Base-by-base conservation (phyloP, 2,329 filamentous ascomycete species). In the Diaporthe batatas region DNA sequence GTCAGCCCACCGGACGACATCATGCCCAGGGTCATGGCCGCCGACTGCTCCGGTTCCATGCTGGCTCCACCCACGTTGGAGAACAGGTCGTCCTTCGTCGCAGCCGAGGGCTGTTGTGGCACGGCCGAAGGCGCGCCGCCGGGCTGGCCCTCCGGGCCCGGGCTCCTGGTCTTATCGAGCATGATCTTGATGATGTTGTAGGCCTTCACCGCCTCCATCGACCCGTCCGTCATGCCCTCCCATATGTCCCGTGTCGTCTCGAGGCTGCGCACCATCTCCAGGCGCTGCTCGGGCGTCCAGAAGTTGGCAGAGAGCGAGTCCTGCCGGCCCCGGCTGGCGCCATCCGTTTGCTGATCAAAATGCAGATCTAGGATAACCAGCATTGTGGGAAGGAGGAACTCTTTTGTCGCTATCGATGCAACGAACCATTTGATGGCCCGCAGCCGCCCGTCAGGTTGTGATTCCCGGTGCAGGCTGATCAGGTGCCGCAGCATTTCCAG, bases 141-240 rank as follows among this genome's bases (percentile, higher is more conserved):
- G 29, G 65, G 29, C 36, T 62, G 51, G 8, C 54, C 39, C n/a
- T 53, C 71, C 12, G 76, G 73, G 29, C 80, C 81, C 12, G 88
- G 85, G 71, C 83, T 84, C 77, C 88, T 91, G 70, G 98, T 87
- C 81, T 96, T 96, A 42, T 91, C 88, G 57, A 98, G 84, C 89
- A 98, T 95, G 68, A 98, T 91, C 29, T 91, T 91, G n/a, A 98
- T 85, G 32, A 96, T 88, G 54, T 90, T 91, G 53, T 91, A 91
- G 1, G 94, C 96, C 83, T 98, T 98, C 84, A 92, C 95, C 0
- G 95, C 94, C 77, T 98, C 96, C 84, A 98, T 92, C 0, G 93
- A 96, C 32, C 91, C 87, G 70, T 96, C 92, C 3, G 91, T 89
- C 14, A 95, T 86, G 12, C 90, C 90, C 64, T 92, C 91, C 95